Base-by-base conservation (phyloP, 768 basidiomycete species). In the Russula virescens region DNA sequence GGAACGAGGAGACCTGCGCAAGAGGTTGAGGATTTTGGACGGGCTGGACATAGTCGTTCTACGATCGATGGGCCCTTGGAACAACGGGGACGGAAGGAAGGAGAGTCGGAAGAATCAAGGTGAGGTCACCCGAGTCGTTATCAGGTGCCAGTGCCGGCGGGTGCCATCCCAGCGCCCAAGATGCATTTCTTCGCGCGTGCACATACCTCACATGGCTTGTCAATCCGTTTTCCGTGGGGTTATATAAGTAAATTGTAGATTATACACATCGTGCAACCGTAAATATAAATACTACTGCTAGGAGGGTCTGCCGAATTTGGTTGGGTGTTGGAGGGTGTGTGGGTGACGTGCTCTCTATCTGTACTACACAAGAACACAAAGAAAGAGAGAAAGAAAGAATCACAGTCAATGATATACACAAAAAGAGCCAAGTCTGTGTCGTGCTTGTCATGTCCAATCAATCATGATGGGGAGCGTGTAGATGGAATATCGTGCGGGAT, bases 281-380 rank as follows among this genome's bases (percentile, higher is more conserved):
- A 64, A 49, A 63, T 23, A 64, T 64, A 64, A 64, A 64, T 64
- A 60, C 63, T 64, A 60, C 63, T 64, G 53, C 62, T 59, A 55
- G 28, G 45, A 31, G 46, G 38, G 38, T 60, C 46, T 63, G 58
- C 48, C 53, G 34, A 23, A 23, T 48, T 64, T 60, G 38, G 47
- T 55, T 60, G 38, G 8, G 42, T 31, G 52, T 60, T 54, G 62
- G 2, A 11, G 31, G 42, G 35, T 58, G 38, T 49, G 52, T 11
- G 8, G 38, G 38, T 48, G 51, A 42, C 34, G 51, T 46, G 51
- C 50, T 48, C 50, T 59, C 63, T 64, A 55, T 55, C 62, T 63
- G 52, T 63, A 60, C 53, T 55, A 60, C 48, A 63, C 50, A 47
- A 25, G 40, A 50, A 45, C 40, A 49, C 28, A 31, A 54, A 34